A percentile compares a stretch with the other conserved stretches of the same genome.
Conservation (phyloP, 164 flowering plant species). For the Liriodendron chinense region DNA sequence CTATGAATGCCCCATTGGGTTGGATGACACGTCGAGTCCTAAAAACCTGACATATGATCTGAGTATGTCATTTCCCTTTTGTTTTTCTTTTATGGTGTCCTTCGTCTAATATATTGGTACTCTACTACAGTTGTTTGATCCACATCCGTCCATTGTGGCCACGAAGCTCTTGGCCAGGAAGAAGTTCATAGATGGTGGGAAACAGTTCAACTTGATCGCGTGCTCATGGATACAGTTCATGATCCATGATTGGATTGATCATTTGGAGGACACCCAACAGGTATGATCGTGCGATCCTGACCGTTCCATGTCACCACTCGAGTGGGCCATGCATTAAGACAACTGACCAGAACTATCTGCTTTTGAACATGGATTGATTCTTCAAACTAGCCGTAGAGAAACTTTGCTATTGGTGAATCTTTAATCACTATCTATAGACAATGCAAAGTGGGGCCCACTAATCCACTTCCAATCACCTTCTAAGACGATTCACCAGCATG, state of each 20-base stretch:
- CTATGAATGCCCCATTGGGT: no score
- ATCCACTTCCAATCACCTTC: no score
- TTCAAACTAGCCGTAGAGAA: no score
- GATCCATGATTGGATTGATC: conserved; percentile 63
- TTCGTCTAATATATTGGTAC: no score
- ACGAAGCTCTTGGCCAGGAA: conserved; percentile 45
- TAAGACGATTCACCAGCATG: no score
- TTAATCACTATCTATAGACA: background rate
- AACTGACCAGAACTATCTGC: background rate
- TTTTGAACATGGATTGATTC: no score
- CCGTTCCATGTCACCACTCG: no score
- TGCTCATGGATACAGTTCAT: conserved; percentile 58
- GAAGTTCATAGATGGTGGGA: conserved; percentile 37
- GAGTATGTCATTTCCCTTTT: no score
- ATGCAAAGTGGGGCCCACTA: no score
- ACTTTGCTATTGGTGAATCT: background rate
- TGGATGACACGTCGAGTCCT: no score
- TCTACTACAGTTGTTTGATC: conserved; percentile 44
- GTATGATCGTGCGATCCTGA: background rate
- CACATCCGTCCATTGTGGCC: conserved; percentile 46
- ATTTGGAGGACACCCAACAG: conserved; percentile 52
- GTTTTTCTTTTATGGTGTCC: no score
- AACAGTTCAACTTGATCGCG: conserved; percentile 53
- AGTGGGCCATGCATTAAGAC: background rate
- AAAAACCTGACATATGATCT: no score